Base-by-base conservation (phyloP, 2,329 filamentous ascomycete genomes). In the Xylaria sp. region DNA sequence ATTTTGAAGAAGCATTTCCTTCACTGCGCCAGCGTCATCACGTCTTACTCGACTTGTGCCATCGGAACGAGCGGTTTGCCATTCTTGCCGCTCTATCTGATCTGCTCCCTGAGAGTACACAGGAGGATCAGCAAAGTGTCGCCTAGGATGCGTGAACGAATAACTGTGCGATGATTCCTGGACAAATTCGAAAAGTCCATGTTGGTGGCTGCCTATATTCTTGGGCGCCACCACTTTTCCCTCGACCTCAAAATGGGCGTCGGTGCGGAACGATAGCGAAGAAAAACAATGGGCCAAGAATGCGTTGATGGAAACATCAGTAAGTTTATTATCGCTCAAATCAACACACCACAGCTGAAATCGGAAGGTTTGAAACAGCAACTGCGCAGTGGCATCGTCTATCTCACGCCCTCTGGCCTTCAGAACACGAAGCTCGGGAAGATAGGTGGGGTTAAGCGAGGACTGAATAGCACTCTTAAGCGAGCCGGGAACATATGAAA, bases 321-420 rank as follows among this genome's bases (percentile, higher is more conserved):
- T 84, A 10, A 90, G 74, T 12, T 80, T 81, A 71, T 90, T 91
- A 6, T 82, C 62, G 46, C 82, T 80, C 0, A 90, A 59, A 69
- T 90, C 87, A 4, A 90, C 74, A 72, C 88, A 88, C 88, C 88
- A 90, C 12, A 90, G 76, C 33, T 80, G 83, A 12, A 67, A 67
- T 4, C 71, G 66, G 57, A 82, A 82, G 5, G 75, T 70, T 67
- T 75, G 71, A 74, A 86, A 73, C 49, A 83, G 70, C 2, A 75
- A 51, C 0, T 78, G 64, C 2, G 81, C 77, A 1, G 79, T 76
- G 1, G 65, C 63, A 66, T 86, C 82, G 25, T 84, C 82, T 25
- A 90, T 72, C 67, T 85, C 82, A 25, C 85, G 81, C 1, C 82
- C 79, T 56, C 81, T 79, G 0, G 84, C 77, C 72, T 88, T 90